Base-by-base conservation (phyloP, 257 asterid species). In the Salvia hispanica region DNA sequence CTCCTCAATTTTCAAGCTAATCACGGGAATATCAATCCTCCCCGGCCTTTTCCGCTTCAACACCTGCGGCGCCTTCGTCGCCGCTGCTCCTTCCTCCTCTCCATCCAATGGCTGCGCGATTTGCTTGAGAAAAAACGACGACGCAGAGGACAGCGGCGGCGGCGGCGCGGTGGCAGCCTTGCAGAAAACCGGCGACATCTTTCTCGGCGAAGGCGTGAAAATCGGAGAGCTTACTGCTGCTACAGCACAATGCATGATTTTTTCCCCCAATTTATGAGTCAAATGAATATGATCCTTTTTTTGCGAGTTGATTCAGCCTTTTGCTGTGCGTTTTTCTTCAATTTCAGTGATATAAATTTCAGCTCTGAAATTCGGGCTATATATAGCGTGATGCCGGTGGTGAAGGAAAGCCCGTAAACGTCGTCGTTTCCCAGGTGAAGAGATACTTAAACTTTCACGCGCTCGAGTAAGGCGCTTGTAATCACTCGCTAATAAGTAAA, bases 1-100 rank as follows among this genome's bases (percentile, higher is more conserved):
- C n/a, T 58, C 57, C 7, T 70, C 82, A 21, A 80, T 70, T 36
- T 77, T 74, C 31, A 81, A 50, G 36, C 81, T 73, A 37, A 74
- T 25, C 21, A 69, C 37, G 31, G 97, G 94, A 61, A 90, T 80
- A 72, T 75, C 65, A 56, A 90, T 80, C 77, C 69, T 86, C 69
- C 77, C 76, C 59, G 92, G 95, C 51, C 97, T 77, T 63, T 88
- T 90, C 78, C 97, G 83, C 88, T 90, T 90, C 82, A 79, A 67
- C 54, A 82, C 6, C 67, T 78, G 42, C 63, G 79, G 3, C 42
- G 66, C 33, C 39, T 77, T 25, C 56, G 77, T 34, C 59, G 84
- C 5, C 5, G 70, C 21, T 16, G 71, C 74, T 28, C 9, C 68
- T n/a, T 66, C 70, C 34, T 69, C 85, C 10, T 72, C 77, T 12